Evolutionary conservation across 192 early-diverging fungal species (phyloP), one percentile per base, ranked within the genome.

Genomic region (Backusella tarrabulga): DNA sequence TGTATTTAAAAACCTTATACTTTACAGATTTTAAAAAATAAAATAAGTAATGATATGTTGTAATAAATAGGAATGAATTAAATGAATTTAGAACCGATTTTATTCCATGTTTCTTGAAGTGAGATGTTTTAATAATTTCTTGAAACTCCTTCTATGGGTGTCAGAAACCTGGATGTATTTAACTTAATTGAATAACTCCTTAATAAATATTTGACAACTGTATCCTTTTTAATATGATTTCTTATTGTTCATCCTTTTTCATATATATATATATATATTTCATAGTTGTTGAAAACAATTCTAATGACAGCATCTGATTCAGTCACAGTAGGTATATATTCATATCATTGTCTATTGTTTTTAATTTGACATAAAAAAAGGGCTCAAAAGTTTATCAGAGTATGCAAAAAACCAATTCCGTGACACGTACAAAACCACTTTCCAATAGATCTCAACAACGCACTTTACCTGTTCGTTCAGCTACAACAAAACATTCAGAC

Each of bases 311-410:
- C 9, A 26, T 29, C 23, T 26, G 56, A 63, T 63, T n/a, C 56
- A 63, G 56, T 26, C 56, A 63, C 56, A 63, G 56, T 63, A 63
- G 56, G 56, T 63, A 63, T 63, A 63, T 63, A 63, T 21, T 56
- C 9, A 29, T 63, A 14, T 29, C 12, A 26, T 63, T 5, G 12
- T 29, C 56, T 14, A 26, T 29, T 63, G 21, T 11, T 63, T 9
- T 14, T 63, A 63, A 63, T 26, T 29, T 50, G 46, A 50, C 46
- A 63, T 63, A 40, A 56, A 23, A 63, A 60, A 63, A 63, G 11
- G 26, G 12, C 21, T 14, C 56, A 63, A 63, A 63, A 26, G 12
- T 63, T 23, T 60, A 63, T 63, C 56, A 63, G 56, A 63, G 4
- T 11, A 63, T 11, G 23, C 56, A 63, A 26, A 63, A 63, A 29